Conservation (phyloP, 805 yeast species). For the Hanseniaspora singularis region DNA sequence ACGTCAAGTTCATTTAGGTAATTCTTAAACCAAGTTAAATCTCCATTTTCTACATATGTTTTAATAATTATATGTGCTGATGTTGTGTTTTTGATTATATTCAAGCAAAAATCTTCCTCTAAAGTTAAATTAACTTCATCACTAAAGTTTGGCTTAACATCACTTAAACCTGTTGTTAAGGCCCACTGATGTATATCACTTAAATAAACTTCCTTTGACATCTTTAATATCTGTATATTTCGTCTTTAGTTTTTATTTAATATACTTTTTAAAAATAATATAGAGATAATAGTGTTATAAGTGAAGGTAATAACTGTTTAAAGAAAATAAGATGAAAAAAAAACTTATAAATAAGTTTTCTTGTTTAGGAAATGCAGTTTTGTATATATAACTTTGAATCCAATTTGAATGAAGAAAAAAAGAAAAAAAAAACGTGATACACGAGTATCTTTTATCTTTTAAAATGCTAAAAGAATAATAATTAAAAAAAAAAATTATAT, state of each 20-base stretch:
- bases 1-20: not conserved
- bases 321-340: no score
- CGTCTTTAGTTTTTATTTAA: not conserved
- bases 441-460: no score
- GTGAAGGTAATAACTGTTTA: no score
- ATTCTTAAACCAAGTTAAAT: not conserved
- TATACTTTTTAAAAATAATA: no score
- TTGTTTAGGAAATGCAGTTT: no score
- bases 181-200: slow-evolving; percentile 19
- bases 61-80: slow-evolving; percentile 4
- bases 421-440: no score
- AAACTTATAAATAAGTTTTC: no score
- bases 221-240: slow-evolving; percentile 11
- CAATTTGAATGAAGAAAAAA: no score
- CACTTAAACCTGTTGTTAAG: slow-evolving; percentile 15
- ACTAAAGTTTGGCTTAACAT: slow-evolving; percentile 2
- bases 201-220: slow-evolving; percentile 18
- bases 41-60: not conserved
- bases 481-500: no score
- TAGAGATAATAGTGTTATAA: no score
- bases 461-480: no score
- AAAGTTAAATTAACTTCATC: slow-evolving; percentile 9
- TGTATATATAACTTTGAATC: no score
- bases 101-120: slow-evolving; percentile 10
- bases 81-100: not conserved